These are phyloP conservation scores for Talaromyces verruculosus DNA, from an alignment of 2,329 filamentous ascomycete species.

Conservation along the genomic window DNA sequence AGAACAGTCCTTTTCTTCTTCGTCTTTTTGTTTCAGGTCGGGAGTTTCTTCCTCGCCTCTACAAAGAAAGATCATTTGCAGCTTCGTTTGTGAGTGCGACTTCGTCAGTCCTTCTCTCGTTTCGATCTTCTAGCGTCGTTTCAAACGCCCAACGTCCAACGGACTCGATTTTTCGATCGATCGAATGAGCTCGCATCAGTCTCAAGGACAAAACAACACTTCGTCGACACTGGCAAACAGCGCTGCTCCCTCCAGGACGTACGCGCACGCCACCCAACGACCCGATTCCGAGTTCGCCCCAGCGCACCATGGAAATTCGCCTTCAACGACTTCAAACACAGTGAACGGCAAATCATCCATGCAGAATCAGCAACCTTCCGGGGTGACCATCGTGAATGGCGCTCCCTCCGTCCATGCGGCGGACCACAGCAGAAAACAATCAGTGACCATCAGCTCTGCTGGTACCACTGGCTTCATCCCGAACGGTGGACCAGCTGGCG, in stretches of 20 bases:
- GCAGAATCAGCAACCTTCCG: slow-evolving; percentile 44
- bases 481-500: slow-evolving; percentile 70
- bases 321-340: slow-evolving; percentile 62
- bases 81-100: neutral
- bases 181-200: slow-evolving; percentile 61
- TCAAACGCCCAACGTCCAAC: slow-evolving; percentile 28
- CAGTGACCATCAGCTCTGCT: slow-evolving; percentile 86
- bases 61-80: neutral
- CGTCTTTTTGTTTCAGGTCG: slow-evolving; percentile 5
- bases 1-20: neutral
- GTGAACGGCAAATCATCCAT: slow-evolving; percentile 76
- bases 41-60: neutral
- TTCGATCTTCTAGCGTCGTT: slow-evolving; percentile 26
- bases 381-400: slow-evolving; percentile 68
- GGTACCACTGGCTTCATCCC: slow-evolving; percentile 72
- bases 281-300: slow-evolving; percentile 52
- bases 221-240: slow-evolving; percentile 44
- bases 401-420: slow-evolving; percentile 48
- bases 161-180: slow-evolving; percentile 29
- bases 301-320: slow-evolving; percentile 59
- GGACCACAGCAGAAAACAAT: slow-evolving; percentile 81
- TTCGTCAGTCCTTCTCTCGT: neutral
- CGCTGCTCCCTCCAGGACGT: slow-evolving; percentile 53
- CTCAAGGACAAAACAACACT: slow-evolving; percentile 49
- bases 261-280: slow-evolving; percentile 64